Base-by-base conservation (phyloP, 2,329 filamentous ascomycete genomes). In the Fusarium guadeloupense region DNA sequence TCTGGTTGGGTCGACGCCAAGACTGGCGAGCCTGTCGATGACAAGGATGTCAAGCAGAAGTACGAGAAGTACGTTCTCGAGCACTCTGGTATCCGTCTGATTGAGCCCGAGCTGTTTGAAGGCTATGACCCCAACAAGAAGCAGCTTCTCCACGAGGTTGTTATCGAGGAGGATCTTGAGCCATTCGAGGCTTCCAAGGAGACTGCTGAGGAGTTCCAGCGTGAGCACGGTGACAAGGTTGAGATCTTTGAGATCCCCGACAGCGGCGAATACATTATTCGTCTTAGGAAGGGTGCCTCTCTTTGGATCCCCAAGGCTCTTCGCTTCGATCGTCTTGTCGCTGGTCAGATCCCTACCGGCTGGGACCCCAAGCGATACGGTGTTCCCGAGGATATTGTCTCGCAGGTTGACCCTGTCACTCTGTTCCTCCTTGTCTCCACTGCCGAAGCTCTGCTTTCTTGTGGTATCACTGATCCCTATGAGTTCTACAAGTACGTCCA, bases 401-500 rank as follows among this genome's bases (percentile, higher is more conserved):
- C 90, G 34, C 95, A 99, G 76, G 95, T 99, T 63, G 96, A 99
- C 72, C 95, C 93, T 6, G 94, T 98, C 67, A 97, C 95, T 2
- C 85, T 99, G 42, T 99, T 92, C 74, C 92, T 98, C 25, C 89
- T 99, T 39, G 93, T 98, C 40, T 96, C 92, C 48, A 96, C 93
- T 41, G 92, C 91, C 2, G 96, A 99, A 78, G 89, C 93, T 55
- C 88, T 99, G 8, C 84, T 99, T 45, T 90, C 92, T 25, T 90
- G 92, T 62, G 95, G 95, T 88, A 94, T 99, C 76, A 98, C 95
- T 21, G 96, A 99, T 74, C 96, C 95, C 17, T 99, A 98, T 74
- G 95, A 99, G 80, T 98, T 99, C 81, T 99, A 99, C 86, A 93
- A 98, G 83, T 99, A 99, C 72, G 93, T 99, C 62, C 95, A 99